phyloP scores from a whole-genome alignment of 2,329 filamentous ascomycete genomes.

The Arthrinium puccinioides region DNA sequence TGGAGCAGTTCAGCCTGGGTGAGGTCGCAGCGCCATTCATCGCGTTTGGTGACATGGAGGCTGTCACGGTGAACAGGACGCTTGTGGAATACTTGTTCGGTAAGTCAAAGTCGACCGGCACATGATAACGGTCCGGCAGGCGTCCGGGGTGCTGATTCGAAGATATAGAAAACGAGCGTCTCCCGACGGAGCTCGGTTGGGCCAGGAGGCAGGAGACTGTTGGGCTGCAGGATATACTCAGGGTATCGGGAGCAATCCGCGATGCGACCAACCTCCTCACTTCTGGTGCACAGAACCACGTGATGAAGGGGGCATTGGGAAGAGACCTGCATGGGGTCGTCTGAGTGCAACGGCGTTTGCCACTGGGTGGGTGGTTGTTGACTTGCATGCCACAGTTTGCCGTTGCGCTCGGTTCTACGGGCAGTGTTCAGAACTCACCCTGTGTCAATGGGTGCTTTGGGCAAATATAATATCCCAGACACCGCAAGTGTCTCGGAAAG shows the following conservation, averaged over 20 bases:
- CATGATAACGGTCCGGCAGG: background rate
- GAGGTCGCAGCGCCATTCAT: conserved; percentile 44
- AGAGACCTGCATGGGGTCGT: too few species aligned
- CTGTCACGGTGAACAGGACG: conserved; percentile 29
- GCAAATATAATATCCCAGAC: too few species aligned
- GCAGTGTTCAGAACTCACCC: too few species aligned
- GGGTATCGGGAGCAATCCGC: background rate
- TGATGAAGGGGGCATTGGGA: too few species aligned
- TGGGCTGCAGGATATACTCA: background rate
- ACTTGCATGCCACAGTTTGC: too few species aligned
- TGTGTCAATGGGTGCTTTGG: too few species aligned
- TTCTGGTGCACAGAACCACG: too few species aligned
- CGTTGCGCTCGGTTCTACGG: too few species aligned
- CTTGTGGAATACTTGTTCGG: conserved; percentile 39
- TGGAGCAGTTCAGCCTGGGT: conserved; percentile 38
- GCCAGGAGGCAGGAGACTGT: background rate
- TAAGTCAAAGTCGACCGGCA: conserved; percentile 14
- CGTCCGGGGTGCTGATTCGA: background rate
- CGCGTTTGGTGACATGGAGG: conserved; percentile 35
- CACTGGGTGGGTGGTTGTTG: too few species aligned
- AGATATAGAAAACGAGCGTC: background rate
- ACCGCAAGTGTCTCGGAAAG: too few species aligned
- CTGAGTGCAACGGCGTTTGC: too few species aligned
- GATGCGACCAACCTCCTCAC: background rate
- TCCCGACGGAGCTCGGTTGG: background rate